Conservation (phyloP, 2,329 filamentous ascomycete species). For the Polytolypa hystricis region DNA sequence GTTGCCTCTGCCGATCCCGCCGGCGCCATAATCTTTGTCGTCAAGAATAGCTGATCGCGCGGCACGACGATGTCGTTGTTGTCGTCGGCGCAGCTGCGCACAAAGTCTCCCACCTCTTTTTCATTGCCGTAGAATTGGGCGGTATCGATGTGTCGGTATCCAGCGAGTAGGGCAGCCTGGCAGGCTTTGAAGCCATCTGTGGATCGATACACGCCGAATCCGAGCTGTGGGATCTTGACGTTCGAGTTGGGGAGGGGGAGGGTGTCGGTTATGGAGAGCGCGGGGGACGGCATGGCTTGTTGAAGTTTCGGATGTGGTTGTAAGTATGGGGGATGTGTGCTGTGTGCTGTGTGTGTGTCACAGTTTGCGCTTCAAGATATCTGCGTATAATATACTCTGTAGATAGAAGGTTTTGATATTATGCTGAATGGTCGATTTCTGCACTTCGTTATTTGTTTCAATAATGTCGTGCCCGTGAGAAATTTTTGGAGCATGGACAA, state of each 20-base stretch:
- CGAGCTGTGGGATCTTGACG: constrained; percentile 52
- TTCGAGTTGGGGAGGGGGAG: constrained; percentile 41
- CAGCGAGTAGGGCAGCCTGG: constrained; percentile 41
- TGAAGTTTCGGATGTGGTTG: no score
- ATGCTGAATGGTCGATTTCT: no score
- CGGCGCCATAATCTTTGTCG: constrained; percentile 55
- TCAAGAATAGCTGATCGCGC: constrained; percentile 54
- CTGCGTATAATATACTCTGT: no score
- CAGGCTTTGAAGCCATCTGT: constrained; percentile 43
- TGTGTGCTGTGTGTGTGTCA: no score
- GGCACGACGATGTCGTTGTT: constrained; percentile 16
- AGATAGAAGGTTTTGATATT: no score
- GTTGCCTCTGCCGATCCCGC: constrained; percentile 45
- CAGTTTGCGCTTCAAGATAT: no score
- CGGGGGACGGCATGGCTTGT: no score
- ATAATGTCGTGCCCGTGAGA: no score
- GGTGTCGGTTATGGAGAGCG: constrained; percentile 35
- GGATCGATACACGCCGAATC: constrained; percentile 61
- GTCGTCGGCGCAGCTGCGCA: constrained; percentile 45
- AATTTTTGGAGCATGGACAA: no score
- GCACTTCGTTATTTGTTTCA: no score
- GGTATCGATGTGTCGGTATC: constrained; percentile 40
- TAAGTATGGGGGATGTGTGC: no score
- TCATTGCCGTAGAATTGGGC: constrained; percentile 64
- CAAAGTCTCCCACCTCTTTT: constrained; percentile 51